These are phyloP conservation scores for Tephrocybe rancida DNA, from an alignment of 768 basidiomycete genomes.

Conservation along the genomic window DNA sequence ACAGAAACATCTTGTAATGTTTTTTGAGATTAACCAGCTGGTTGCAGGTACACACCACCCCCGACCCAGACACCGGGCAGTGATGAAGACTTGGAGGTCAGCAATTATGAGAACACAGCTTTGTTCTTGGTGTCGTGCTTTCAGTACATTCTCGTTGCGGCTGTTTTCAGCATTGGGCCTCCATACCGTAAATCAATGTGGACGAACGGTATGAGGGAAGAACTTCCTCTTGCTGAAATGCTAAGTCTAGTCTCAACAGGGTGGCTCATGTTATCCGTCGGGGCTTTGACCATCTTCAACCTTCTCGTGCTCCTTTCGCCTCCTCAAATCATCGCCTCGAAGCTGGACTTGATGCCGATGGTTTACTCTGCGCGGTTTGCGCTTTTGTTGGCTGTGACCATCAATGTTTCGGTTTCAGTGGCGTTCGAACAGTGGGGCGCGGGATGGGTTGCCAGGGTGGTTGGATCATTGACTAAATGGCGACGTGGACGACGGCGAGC, in stretches of 20 bases:
- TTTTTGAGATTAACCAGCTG: constrained; percentile 34
- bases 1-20: neutral
- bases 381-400: constrained; percentile 64
- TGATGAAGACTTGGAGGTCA: constrained; percentile 75
- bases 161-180: constrained; percentile 96
- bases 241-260: constrained; percentile 42
- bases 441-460: constrained; percentile 52
- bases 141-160: constrained; percentile 97
- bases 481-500: constrained; percentile 49
- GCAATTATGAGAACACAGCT: constrained; percentile 90
- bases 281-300: constrained; percentile 71
- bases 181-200: constrained; percentile 95
- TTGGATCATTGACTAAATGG: constrained; percentile 49
- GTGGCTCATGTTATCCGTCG: constrained; percentile 81
- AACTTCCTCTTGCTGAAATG: neutral
- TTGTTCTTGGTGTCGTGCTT: constrained; percentile 95
- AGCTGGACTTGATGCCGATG: constrained; percentile 80
- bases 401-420: constrained; percentile 74
- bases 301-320: constrained; percentile 77
- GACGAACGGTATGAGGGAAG: constrained; percentile 75
- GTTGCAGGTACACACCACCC: constrained; percentile 87
- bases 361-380: constrained; percentile 68
- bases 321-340: constrained; percentile 51
- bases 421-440: constrained; percentile 79
- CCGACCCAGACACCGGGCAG: constrained; percentile 46